phyloP scores from a whole-genome alignment of 2,329 filamentous ascomycete genomes.

The Botrytis cinerea region DNA sequence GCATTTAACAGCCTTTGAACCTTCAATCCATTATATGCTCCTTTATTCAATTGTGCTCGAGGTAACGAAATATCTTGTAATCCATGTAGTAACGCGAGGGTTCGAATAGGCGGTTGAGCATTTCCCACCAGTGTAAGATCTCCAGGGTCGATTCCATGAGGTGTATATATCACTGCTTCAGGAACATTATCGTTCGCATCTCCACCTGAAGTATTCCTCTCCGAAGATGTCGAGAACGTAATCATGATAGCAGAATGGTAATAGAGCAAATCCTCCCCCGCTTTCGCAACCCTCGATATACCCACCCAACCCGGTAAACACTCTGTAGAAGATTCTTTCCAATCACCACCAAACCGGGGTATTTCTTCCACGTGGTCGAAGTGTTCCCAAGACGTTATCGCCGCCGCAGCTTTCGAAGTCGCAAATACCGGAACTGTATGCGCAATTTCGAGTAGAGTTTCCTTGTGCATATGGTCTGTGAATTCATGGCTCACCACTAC shows the following conservation, averaged over 20 bases:
- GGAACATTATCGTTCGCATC: slow-evolving; percentile 40
- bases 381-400: slow-evolving; percentile 60
- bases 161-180: slow-evolving; percentile 64
- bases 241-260: slow-evolving; percentile 65
- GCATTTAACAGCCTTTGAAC: slow-evolving; percentile 55
- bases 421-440: slow-evolving; percentile 59
- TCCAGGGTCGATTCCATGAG: slow-evolving; percentile 57
- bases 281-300: slow-evolving; percentile 57
- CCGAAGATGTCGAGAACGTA: slow-evolving; percentile 46
- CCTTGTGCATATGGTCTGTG: slow-evolving; percentile 64
- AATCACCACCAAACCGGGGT: slow-evolving; percentile 34
- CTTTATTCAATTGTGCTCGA: slow-evolving; percentile 61
- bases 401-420: slow-evolving; percentile 56
- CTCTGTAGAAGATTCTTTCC: slow-evolving; percentile 39
- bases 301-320: slow-evolving; percentile 61
- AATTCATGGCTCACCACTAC: slow-evolving; percentile 66
- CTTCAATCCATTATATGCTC: slow-evolving; percentile 60
- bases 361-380: slow-evolving; percentile 55
- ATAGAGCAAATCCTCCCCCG: slow-evolving; percentile 54
- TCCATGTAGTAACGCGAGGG: slow-evolving; percentile 63
- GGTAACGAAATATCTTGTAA: slow-evolving; percentile 57
- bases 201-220: slow-evolving; percentile 24
- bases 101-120: slow-evolving; percentile 50
- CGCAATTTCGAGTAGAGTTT: slow-evolving; percentile 59
- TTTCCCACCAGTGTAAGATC: slow-evolving; percentile 49